Percentiles rank a stretch among this genome's conserved stretches.
Evolutionary conservation across 164 flowering plant species (phyloP).

Genomic region (Magnolia changhungtana): DNA sequence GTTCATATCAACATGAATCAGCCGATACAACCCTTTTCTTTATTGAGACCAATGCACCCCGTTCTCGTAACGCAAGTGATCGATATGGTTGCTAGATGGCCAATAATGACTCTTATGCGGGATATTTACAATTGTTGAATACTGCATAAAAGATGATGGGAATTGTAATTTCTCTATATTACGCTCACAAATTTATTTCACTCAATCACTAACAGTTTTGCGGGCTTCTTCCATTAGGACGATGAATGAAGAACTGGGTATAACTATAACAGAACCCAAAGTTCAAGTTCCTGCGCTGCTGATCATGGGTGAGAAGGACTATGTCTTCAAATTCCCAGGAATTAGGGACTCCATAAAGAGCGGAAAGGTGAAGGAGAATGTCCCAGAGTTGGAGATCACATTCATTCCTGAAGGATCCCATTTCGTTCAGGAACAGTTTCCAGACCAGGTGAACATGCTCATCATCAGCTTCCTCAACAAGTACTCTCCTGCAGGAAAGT

Average conservation of each 20-base stretch:
- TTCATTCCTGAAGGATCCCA: slow-evolving; percentile 42
- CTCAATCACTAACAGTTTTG: neutral
- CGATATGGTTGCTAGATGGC: no score
- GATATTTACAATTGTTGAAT: no score
- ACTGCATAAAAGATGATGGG: no score
- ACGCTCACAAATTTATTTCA: no score
- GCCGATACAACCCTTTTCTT: no score
- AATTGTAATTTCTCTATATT: no score
- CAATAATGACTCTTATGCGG: no score
- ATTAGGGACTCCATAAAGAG: slow-evolving; percentile 34
- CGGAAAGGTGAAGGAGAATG: slow-evolving; percentile 33
- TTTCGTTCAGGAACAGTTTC: slow-evolving; percentile 52
- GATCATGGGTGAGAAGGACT: slow-evolving; percentile 48
- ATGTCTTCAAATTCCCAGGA: slow-evolving; percentile 43
- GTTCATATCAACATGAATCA: no score
- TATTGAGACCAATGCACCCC: no score
- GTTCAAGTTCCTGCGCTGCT: slow-evolving; percentile 36
- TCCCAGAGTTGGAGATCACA: slow-evolving; percentile 39
- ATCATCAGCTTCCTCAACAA: slow-evolving; percentile 30
- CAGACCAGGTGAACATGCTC: slow-evolving; percentile 36
- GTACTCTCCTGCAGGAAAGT: slow-evolving; percentile 2
- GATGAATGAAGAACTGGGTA: slow-evolving; percentile 11
- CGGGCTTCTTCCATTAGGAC: slow-evolving; percentile 23
- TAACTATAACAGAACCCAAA: slow-evolving; percentile 14
- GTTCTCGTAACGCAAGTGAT: no score